These are phyloP conservation scores for Raffaelea deltoideospora DNA, from an alignment of 2,329 filamentous ascomycete species.

Conservation along the genomic window DNA sequence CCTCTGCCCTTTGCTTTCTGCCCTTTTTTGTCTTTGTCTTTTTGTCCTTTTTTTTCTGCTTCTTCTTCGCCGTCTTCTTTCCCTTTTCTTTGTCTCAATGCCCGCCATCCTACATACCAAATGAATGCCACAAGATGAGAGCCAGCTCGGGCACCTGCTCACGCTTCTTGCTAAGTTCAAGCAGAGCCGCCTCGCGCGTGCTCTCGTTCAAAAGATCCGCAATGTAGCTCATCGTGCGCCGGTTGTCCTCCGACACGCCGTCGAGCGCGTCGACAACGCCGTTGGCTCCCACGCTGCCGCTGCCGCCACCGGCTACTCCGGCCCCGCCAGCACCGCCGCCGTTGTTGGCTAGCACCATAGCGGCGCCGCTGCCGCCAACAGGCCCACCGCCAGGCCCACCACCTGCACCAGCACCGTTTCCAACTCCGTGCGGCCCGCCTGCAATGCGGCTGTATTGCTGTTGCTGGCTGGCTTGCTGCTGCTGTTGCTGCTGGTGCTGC, in stretches of 20 bases:
- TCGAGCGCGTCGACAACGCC: slow-evolving; percentile 44
- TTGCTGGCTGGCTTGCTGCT: slow-evolving; percentile 36
- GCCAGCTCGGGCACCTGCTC: slow-evolving; percentile 96
- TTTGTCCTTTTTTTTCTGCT: too few relatives aligned
- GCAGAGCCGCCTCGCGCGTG: slow-evolving; percentile 75
- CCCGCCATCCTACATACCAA: slow-evolving; percentile 45
- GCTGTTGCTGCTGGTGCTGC: slow-evolving; percentile 42
- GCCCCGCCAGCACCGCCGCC: slow-evolving; percentile 19
- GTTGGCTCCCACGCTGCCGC: slow-evolving; percentile 26
- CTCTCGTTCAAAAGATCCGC: slow-evolving; percentile 78
- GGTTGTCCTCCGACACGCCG: slow-evolving; percentile 70
- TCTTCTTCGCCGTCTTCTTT: too few relatives aligned
- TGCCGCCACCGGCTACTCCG: slow-evolving; percentile 41
- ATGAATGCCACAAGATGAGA: slow-evolving; percentile 95
- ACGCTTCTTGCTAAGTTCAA: slow-evolving; percentile 96
- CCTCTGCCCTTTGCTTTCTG: neutral
- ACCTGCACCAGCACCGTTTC: slow-evolving; percentile 30
- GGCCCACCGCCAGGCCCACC: slow-evolving; percentile 30
- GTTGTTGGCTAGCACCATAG: too few relatives aligned
- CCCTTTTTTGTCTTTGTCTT: too few relatives aligned
- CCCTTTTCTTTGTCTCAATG: too few relatives aligned
- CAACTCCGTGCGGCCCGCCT: slow-evolving; percentile 1
- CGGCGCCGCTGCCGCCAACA: slow-evolving; percentile 36
- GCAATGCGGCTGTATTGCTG: slow-evolving; percentile 63
- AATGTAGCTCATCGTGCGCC: slow-evolving; percentile 83